Evolutionary conservation across 2,329 filamentous ascomycete species (phyloP).

Genomic region (Aplosporella prunicola): DNA sequence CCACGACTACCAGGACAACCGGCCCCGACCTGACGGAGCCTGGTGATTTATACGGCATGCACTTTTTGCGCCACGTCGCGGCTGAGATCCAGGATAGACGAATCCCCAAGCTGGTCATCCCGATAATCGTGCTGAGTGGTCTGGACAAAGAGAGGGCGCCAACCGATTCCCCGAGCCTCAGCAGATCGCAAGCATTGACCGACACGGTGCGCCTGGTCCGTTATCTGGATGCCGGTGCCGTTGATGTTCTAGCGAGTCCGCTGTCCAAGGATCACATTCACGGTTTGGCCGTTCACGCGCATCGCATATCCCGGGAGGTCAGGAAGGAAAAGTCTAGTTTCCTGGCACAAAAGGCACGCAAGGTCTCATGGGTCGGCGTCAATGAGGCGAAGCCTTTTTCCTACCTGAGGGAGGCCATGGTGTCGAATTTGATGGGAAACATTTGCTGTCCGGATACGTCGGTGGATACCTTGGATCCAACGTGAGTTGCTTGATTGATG

Average conservation of each 20-base stretch:
- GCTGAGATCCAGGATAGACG: conserved; percentile 33
- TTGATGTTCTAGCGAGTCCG: conserved; percentile 76
- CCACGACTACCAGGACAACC: conserved; percentile 24
- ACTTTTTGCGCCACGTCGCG: conserved; percentile 32
- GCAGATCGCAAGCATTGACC: conserved; percentile 29
- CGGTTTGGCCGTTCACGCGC: conserved; percentile 71
- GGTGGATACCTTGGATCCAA: conserved; percentile 52
- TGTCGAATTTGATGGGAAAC: conserved; percentile 78
- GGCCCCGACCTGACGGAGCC: conserved; percentile 26
- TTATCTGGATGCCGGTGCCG: conserved; percentile 77
- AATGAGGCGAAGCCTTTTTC: conserved; percentile 78
- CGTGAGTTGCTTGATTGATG: conserved; percentile 33
- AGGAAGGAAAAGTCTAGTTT: conserved; percentile 63
- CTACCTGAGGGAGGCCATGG: conserved; percentile 87
- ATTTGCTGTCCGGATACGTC: conserved; percentile 66
- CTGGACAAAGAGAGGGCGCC: conserved; percentile 23
- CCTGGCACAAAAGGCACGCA: conserved; percentile 62
- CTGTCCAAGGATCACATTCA: conserved; percentile 64
- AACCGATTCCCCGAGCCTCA: conserved; percentile 17
- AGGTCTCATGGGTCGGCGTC: conserved; percentile 85
- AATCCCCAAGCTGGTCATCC: conserved; percentile 32
- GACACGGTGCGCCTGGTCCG: conserved; percentile 51
- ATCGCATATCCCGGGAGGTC: conserved; percentile 69
- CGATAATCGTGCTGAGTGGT: conserved; percentile 31
- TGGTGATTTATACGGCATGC: conserved; percentile 34